Base-by-base conservation (phyloP, 2,329 filamentous ascomycete species). In the Xylariaceae sp. region DNA sequence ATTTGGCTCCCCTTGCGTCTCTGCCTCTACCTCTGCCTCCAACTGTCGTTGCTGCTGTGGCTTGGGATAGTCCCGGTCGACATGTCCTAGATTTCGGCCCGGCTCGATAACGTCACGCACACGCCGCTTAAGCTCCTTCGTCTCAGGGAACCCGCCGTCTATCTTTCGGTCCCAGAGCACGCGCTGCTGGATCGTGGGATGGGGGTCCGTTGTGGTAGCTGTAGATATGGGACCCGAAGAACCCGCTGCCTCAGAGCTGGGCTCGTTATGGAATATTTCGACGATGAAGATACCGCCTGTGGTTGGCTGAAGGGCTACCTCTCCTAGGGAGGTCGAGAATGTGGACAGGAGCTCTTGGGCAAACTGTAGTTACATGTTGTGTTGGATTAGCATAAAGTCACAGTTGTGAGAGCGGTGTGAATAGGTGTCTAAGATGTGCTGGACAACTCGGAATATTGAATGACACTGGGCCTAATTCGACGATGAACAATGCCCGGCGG, bases 291-390 rank as follows among this genome's bases (percentile, higher is more conserved):
- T 80, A 0, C 95, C 94, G 16, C 94, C 92, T 0, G 91, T 96
- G 12, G 87, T 82, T 0, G 95, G 95, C 63, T 96, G 86, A 6
- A 99, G 83, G 14, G 94, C 87, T 8, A 98, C 88, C 74, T 98
- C 94, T 60, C 92, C 93, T 2, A 98, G 83, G 40, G 86, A 81
- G 1, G 87, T 91, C 52, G 86, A 85, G 77, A 99, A 99, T 0
- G 94, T 99, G 1, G 92, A 96, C 33, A 99, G 86, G 40, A 99
- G 87, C 75, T 98, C 95, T 81, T 98, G 95, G 45, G 89, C 94
- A 74, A 90, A 97, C 91, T 96, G 23, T 21, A 4, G 43, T 6
- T 17, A 11, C 21, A 37, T 3, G 28, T 34, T 3, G 28, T 24
- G 26, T 44, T 31, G 19, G 37, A 45, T 59, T 40, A 48, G 21